A percentile compares a stretch with the other conserved stretches of the same genome.
These are phyloP conservation scores for Verticillium longisporum DNA, from an alignment of 2,329 filamentous ascomycete species.

Conservation along the genomic window DNA sequence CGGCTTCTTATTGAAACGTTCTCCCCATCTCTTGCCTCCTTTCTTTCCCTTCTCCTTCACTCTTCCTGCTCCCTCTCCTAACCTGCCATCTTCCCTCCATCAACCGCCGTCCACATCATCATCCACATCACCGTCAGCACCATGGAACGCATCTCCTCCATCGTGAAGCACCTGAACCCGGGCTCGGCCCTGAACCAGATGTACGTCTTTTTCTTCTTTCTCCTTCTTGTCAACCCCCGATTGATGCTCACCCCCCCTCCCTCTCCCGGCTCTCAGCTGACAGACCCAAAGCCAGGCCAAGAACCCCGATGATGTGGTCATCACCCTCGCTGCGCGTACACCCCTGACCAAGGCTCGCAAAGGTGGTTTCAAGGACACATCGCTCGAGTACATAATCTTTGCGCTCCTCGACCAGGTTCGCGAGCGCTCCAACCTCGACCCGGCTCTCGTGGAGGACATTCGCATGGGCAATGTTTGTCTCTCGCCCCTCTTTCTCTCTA, in stretches of 20 bases:
- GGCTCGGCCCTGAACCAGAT: slow-evolving; percentile 66
- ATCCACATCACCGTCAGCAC: slow-evolving; percentile 14
- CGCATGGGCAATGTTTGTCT: slow-evolving; percentile 71
- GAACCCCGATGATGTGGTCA: slow-evolving; percentile 94
- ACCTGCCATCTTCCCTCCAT: neutral
- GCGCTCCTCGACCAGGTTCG: slow-evolving; percentile 72
- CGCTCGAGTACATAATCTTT: slow-evolving; percentile 79
- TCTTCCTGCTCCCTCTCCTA: neutral
- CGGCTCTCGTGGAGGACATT: slow-evolving; percentile 79
- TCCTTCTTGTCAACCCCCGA: no score
- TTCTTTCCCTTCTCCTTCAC: neutral
- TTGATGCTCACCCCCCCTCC: neutral
- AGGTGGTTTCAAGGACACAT: slow-evolving; percentile 92
- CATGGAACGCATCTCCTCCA: slow-evolving; percentile 84
- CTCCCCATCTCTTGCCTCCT: neutral
- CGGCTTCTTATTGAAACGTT: slow-evolving; percentile 1
- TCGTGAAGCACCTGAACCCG: slow-evolving; percentile 79
- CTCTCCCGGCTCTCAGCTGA: slow-evolving; percentile 7
- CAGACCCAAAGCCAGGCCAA: slow-evolving; percentile 63
- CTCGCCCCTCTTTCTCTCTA: slow-evolving; percentile 23
- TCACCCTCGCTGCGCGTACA: slow-evolving; percentile 85
- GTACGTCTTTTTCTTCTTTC: slow-evolving; percentile 43
- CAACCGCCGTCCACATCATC: neutral
- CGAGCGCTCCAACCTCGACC: slow-evolving; percentile 69
- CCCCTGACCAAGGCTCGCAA: slow-evolving; percentile 83